phyloP scores from a whole-genome alignment of 306 rosid species.

The Sicyos edulis region DNA sequence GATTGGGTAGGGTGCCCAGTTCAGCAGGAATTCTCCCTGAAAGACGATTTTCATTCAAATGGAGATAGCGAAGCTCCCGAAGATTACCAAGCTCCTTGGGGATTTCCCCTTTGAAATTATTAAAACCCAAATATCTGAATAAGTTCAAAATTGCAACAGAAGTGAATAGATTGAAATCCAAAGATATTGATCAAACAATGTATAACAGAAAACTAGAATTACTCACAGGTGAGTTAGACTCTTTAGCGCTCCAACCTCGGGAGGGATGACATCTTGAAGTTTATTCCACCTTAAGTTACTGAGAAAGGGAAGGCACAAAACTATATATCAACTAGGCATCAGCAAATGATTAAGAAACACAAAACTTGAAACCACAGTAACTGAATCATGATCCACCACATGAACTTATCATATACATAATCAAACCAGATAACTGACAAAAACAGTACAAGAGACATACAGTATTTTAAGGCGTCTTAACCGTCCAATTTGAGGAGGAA shows the following conservation, averaged over 20 bases:
- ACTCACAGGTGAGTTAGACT: constrained; percentile 93
- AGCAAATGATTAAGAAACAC: neutral
- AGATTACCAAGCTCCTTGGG: constrained; percentile 95
- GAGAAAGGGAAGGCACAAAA: constrained; percentile 22
- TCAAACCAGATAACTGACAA: neutral
- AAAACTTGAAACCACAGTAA: neutral
- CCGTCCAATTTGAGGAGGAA: constrained; percentile 95
- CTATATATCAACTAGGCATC: neutral
- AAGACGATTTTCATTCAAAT: constrained; percentile 80
- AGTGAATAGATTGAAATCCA: neutral
- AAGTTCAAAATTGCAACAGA: neutral
- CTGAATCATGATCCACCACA: constrained; percentile 8
- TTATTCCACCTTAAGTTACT: constrained; percentile 99
- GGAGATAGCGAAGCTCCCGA: constrained; percentile 80
- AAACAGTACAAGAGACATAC: constrained; percentile 34
- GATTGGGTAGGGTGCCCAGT: constrained; percentile 83
- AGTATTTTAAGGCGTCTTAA: constrained; percentile 81
- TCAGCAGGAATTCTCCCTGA: constrained; percentile 86
- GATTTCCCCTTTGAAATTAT: constrained; percentile 89
- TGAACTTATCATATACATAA: neutral
- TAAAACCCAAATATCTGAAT: constrained; percentile 82
- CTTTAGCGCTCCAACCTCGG: constrained; percentile 87
- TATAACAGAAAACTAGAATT: constrained; percentile 15
- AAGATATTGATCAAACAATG: neutral
- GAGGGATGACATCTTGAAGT: constrained; percentile 87